Conservation (phyloP, 192 early-diverging fungal genomes). For the Backusella tuberculispora region DNA sequence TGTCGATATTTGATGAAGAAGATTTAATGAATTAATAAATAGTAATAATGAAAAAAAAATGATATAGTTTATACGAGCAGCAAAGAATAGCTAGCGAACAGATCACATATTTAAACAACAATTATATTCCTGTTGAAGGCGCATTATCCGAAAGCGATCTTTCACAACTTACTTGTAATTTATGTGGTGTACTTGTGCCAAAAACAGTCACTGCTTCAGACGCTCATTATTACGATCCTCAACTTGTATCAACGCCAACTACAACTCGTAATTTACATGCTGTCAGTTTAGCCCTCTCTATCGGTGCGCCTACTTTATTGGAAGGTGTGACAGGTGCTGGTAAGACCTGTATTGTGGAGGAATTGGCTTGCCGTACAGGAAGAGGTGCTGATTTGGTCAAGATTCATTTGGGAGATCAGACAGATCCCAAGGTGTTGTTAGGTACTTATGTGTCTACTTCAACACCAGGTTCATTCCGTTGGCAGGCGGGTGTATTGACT, state of each 20-base stretch:
- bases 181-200: constrained; percentile 73
- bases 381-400: constrained; percentile 79
- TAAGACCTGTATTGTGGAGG: constrained; percentile 91
- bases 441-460: constrained; percentile 95
- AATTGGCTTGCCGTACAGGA: constrained; percentile 79
- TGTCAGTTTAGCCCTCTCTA: constrained; percentile 85
- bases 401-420: constrained; percentile 95
- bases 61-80: constrained; percentile 50
- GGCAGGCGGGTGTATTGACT: constrained; percentile 93
- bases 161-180: constrained; percentile 55
- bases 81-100: constrained; percentile 50
- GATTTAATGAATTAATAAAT: background rate
- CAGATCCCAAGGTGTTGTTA: constrained; percentile 92
- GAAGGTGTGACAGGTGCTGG: constrained; percentile 86
- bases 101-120: constrained; percentile 46
- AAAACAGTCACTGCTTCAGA: constrained; percentile 24
- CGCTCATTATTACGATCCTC: constrained; percentile 24
- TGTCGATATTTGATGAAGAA: background rate
- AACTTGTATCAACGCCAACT: constrained; percentile 78
- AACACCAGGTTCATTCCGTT: constrained; percentile 91
- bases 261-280: constrained; percentile 76
- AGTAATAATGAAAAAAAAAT: background rate
- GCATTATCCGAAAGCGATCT: constrained; percentile 43
- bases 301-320: constrained; percentile 85
- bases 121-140: constrained; percentile 31